Conservation (phyloP, 1,139 yeast genomes). For the Candida tunisiensis region DNA sequence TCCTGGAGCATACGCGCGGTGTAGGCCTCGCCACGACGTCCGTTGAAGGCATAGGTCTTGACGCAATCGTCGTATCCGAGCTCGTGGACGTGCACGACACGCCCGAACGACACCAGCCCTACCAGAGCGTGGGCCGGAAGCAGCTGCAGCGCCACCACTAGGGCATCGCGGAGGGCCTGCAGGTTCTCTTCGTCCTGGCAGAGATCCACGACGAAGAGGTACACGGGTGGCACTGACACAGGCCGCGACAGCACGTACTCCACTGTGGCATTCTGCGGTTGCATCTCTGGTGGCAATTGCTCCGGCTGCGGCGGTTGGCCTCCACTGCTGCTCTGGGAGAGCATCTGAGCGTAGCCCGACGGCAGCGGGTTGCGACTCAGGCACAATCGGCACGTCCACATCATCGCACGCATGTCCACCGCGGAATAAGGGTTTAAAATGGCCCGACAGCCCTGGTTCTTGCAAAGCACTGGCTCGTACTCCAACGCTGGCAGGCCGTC, state of each 20-base stretch:
- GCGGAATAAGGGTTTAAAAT: conserved; percentile 42
- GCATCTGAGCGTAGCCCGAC: conserved; percentile 10
- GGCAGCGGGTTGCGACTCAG: conserved; percentile 35
- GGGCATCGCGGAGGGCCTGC: conserved; percentile 40
- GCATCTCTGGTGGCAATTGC: conserved; percentile 14
- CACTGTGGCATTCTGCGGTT: conserved; percentile 32
- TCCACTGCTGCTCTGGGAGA: too few species aligned
- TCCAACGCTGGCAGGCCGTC: conserved; percentile 25
- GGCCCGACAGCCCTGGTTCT: conserved; percentile 33
- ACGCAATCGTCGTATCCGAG: conserved; percentile 22
- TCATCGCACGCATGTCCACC: conserved; percentile 23
- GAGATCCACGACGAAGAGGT: conserved; percentile 51
- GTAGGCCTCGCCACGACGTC: conserved; percentile 38
- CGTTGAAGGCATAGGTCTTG: conserved; percentile 35
- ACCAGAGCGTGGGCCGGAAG: conserved; percentile 29
- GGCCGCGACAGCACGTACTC: conserved; percentile 39
- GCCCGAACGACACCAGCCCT: conserved; percentile 44
- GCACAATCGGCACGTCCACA: conserved; percentile 57
- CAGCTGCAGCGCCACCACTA: conserved; percentile 34
- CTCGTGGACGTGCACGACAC: conserved; percentile 48
- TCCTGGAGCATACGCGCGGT: conserved; percentile 33
- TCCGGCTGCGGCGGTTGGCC: too few species aligned
- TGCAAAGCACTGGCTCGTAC: conserved; percentile 31
- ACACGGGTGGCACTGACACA: conserved; percentile 26
- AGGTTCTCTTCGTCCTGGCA: conserved; percentile 33